Evolutionary conservation across 176 grass and related monocot genomes (phyloP), one percentile per base, ranked within the genome.

Genomic region (Bothriochloa decipiens): DNA sequence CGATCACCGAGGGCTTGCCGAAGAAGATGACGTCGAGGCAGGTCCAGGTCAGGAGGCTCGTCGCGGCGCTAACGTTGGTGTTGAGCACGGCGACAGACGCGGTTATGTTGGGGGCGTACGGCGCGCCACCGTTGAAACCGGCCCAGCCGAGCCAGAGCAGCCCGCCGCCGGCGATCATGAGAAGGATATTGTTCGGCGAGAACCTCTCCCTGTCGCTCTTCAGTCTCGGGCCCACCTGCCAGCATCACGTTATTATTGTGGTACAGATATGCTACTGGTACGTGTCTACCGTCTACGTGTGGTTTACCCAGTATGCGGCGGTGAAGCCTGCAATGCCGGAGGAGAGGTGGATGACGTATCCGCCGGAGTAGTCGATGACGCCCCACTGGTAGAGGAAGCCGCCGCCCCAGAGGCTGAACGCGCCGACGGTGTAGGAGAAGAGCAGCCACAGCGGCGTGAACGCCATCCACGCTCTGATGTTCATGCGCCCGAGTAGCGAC

Each of bases 291-390:
- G n/a, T n/a, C n/a, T n/a, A n/a, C n/a, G n/a, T n/a, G n/a, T n/a
- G n/a, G n/a, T n/a, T n/a, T n/a, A n/a, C n/a, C 90, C 93, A 97
- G 83, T 94, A 94, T 1, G 92, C 94, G 72, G 92, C 92, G 42
- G 94, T 97, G 94, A 92, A 92, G 18, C 92, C 94, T 12, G 89
- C 83, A 55, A 94, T 69, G 23, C 94, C 94, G 42, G 94, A 94
- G 62, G 94, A 90, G 79, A 97, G 92, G 80, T 97, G 92, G 61
- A 97, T 92, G 82, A 97, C 92, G 84, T 97, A 97, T 9, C 92
- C 94, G 78, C 92, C 94, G 69, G 90, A 97, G 87, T 97, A 97
- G 84, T 97, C 94, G 60, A 97, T 88, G 74, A 97, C 94, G 69
- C 94, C 85, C 92, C 92, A 92, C 9, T 90, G 88, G 82, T 85